phyloP scores from a whole-genome alignment of 202 grass and related monocot genomes.

The Cymbopogon flexuosus region DNA sequence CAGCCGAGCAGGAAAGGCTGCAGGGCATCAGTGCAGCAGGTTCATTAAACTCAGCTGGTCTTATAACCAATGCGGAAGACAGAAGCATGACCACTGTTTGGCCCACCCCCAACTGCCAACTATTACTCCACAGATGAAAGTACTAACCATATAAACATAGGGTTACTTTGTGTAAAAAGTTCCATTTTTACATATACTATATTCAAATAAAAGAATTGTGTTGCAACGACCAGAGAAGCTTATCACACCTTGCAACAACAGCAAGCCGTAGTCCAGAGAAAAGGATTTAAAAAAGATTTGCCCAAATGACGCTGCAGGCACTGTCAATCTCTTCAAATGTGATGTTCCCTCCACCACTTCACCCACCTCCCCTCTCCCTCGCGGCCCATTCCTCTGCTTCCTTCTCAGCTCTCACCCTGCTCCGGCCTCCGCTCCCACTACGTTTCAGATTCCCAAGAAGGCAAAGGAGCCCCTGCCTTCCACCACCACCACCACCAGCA shows the following conservation, averaged over 20 bases:
- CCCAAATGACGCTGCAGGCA: neutral
- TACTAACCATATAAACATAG: neutral
- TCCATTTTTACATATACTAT: neutral
- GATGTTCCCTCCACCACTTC: constrained; percentile 46
- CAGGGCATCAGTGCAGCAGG: constrained; percentile 10
- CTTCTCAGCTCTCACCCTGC: neutral
- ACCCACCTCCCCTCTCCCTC: neutral
- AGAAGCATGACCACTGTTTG: neutral
- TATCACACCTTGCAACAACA: neutral
- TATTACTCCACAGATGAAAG: neutral
- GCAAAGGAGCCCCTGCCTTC: neutral
- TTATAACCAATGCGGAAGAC: neutral
- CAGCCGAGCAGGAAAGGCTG: constrained; percentile 14
- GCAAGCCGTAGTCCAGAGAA: neutral
- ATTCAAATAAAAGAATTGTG: neutral
- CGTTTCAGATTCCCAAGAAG: constrained; percentile 47
- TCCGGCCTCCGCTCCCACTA: too few species aligned
- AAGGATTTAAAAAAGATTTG: neutral
- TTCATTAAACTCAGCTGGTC: constrained; percentile 28
- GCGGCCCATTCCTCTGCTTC: constrained; percentile 11
- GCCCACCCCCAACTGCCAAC: neutral
- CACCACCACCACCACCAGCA: neutral
- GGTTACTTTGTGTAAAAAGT: neutral
- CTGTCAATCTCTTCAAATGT: constrained; percentile 36
- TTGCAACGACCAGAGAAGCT: neutral